Conservation (phyloP, 495 filamentous ascomycete species). For the Trichocladium antarcticum region DNA sequence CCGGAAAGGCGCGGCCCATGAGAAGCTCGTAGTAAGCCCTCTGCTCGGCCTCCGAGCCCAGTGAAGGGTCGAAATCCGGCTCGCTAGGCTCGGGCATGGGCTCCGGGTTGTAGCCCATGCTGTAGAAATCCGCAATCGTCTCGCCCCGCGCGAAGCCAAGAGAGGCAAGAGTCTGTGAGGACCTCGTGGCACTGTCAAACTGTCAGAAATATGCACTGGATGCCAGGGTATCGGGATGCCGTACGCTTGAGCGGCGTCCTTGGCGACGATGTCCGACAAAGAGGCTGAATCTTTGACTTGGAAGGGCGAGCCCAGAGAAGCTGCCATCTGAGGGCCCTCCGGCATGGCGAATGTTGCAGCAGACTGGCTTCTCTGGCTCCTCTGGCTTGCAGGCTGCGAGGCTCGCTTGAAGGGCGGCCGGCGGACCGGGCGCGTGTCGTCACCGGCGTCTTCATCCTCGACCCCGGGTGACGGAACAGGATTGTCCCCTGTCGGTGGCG, state of each 20-base stretch:
- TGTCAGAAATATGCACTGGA: neutral
- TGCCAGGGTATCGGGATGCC: neutral
- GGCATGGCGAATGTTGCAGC: constrained; percentile 1
- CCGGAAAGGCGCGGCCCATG: constrained; percentile 25
- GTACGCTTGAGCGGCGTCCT: constrained; percentile 26
- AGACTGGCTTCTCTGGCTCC: constrained; percentile 9
- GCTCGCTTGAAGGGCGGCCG: constrained; percentile 12
- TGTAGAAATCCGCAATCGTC: constrained; percentile 30
- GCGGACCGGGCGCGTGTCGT: constrained; percentile 7
- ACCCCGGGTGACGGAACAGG: constrained; percentile 3
- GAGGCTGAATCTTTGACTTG: constrained; percentile 11
- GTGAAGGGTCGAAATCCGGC: constrained; percentile 20
- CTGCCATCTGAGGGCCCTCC: neutral
- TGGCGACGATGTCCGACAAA: constrained; percentile 29
- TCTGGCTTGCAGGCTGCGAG: constrained; percentile 2
- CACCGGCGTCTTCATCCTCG: constrained; percentile 10
- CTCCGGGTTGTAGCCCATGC: constrained; percentile 29
- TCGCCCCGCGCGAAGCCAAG: constrained; percentile 31
- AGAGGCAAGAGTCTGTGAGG: constrained; percentile 25
- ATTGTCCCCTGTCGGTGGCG: neutral
- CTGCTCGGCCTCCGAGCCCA: constrained; percentile 27
- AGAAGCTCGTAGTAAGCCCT: constrained; percentile 29
- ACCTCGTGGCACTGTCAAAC: constrained; percentile 17
- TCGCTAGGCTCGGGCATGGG: constrained; percentile 16
- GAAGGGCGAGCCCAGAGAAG: neutral